A percentile compares a stretch with the other conserved stretches of the same genome.
Conservation (phyloP, 257 asterid species). For the Plantago elongata region DNA sequence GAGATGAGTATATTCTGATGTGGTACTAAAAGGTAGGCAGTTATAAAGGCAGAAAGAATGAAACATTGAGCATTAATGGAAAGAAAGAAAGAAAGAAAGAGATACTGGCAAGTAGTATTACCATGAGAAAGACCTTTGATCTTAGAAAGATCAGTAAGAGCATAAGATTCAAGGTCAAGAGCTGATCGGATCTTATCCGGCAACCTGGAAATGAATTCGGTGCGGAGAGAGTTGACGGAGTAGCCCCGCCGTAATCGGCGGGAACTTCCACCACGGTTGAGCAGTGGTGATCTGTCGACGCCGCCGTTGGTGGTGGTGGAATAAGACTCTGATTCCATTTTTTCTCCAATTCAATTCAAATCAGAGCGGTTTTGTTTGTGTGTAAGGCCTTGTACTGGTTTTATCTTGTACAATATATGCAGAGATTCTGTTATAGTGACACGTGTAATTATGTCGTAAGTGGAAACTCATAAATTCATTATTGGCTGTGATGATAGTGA, state of each 20-base stretch:
- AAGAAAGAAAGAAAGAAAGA: too few species aligned
- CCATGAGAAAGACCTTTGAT: slow-evolving; percentile 50
- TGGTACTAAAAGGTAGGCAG: too few species aligned
- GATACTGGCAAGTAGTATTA: slow-evolving; percentile 10
- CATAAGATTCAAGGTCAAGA: slow-evolving; percentile 55
- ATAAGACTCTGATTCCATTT: slow-evolving; percentile 32
- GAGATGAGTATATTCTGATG: too few species aligned
- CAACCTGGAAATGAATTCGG: slow-evolving; percentile 50
- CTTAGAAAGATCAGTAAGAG: slow-evolving; percentile 38
- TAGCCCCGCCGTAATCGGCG: slow-evolving; percentile 51
- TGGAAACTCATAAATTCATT: too few species aligned
- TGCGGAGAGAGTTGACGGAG: slow-evolving; percentile 58
- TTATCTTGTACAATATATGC: too few species aligned
- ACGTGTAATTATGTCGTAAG: too few species aligned
- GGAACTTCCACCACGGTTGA: slow-evolving; percentile 39
- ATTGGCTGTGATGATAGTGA: too few species aligned
- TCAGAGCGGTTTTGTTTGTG: not conserved
- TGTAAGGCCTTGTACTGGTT: not conserved
- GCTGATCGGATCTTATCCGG: slow-evolving; percentile 63
- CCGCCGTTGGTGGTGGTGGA: too few species aligned
- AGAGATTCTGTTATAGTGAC: too few species aligned
- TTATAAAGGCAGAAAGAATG: too few species aligned
- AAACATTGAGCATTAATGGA: too few species aligned
- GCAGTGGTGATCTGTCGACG: slow-evolving; percentile 33
- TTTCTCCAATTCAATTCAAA: not conserved